Evolutionary conservation across 2,329 filamentous ascomycete genomes (phyloP).

Genomic region (Orbilia brochopaga): DNA sequence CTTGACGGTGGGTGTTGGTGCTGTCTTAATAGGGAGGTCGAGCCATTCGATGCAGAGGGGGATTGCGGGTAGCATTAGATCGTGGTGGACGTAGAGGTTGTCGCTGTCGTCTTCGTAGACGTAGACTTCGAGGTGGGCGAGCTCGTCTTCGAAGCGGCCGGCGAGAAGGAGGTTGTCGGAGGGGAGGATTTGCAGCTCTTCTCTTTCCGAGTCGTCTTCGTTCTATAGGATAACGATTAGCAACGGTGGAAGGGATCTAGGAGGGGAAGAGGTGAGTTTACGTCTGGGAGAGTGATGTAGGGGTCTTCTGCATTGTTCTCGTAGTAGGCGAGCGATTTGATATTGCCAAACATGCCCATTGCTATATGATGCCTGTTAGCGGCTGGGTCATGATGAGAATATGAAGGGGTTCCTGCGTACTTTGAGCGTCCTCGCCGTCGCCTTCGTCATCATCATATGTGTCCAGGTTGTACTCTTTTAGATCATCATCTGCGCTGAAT

Average conservation of each 20-base stretch:
- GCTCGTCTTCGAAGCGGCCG: slow-evolving; percentile 93
- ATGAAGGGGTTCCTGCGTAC: slow-evolving; percentile 55
- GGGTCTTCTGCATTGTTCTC: slow-evolving; percentile 93
- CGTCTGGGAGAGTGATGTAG: slow-evolving; percentile 85
- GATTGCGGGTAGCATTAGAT: slow-evolving; percentile 98
- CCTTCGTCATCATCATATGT: slow-evolving; percentile 84
- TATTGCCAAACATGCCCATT: slow-evolving; percentile 92
- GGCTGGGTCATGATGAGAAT: background rate
- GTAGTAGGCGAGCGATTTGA: slow-evolving; percentile 92
- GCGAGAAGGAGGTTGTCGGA: slow-evolving; percentile 92
- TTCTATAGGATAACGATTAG: slow-evolving; percentile 54
- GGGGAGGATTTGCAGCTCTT: slow-evolving; percentile 89
- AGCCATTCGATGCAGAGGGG: slow-evolving; percentile 96
- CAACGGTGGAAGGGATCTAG: background rate
- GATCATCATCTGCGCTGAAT: slow-evolving; percentile 71
- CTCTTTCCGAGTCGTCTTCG: slow-evolving; percentile 77
- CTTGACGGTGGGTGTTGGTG: slow-evolving; percentile 60
- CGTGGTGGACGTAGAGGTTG: slow-evolving; percentile 98
- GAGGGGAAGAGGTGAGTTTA: slow-evolving; percentile 21
- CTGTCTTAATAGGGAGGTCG: slow-evolving; percentile 83
- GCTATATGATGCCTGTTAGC: slow-evolving; percentile 21
- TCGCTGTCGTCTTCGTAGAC: slow-evolving; percentile 95
- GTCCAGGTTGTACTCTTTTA: slow-evolving; percentile 95
- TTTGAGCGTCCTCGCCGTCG: slow-evolving; percentile 68
- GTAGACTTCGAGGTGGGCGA: slow-evolving; percentile 94